Base-by-base conservation (phyloP, 2,329 filamentous ascomycete species). In the Penicillium verrucosum region DNA sequence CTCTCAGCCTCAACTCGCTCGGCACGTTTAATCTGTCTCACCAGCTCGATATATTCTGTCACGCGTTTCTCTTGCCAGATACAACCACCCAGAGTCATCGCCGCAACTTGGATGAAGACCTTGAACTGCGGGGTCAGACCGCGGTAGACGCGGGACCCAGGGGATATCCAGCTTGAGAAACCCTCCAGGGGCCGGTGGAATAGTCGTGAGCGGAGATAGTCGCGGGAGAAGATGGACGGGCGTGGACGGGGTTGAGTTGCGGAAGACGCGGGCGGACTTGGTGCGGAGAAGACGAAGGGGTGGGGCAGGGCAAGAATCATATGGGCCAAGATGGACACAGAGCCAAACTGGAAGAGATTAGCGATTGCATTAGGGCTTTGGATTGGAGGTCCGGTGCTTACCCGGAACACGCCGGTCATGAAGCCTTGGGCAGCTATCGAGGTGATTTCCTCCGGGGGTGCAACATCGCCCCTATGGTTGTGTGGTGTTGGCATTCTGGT, bases 41-140 rank as follows among this genome's bases (percentile, higher is more conserved):
- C 60, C 11, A 70, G 58, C n/a, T 78, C 72, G 57, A 79, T 74
- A 62, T 78, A 81, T 47, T 78, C 76, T 23, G 69, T 72, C 38
- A 80, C 75, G 41, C 77, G 66, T 57, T 69, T 70, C 68, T 81
- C 78, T 2, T 78, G 78, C 71, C 77, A 80, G 45, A 81, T 74
- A 60, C 74, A 78, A 1, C 78, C 78, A 9, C 78, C 78, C 46
- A 80, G 65, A 5, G 74, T 80, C 77, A 80, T 79, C 34, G 67
- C 70, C 5, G 73, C 73, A 30, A 81, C 73, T 58, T 81, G 78
- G 36, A 81, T 62, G 60, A 78, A 80, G 29, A 79, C 73, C 59
- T 80, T 80, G 67, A 79, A 81, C 58, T 80, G 78, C 43, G 76
- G 70, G 14, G 78, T 81, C 56, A 81, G 63, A 6, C 75, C 73